A percentile compares a stretch with the other conserved stretches of the same genome.
These are phyloP conservation scores for Incumbomyces delicatus DNA, from an alignment of 2,329 filamentous ascomycete species.

Conservation along the genomic window DNA sequence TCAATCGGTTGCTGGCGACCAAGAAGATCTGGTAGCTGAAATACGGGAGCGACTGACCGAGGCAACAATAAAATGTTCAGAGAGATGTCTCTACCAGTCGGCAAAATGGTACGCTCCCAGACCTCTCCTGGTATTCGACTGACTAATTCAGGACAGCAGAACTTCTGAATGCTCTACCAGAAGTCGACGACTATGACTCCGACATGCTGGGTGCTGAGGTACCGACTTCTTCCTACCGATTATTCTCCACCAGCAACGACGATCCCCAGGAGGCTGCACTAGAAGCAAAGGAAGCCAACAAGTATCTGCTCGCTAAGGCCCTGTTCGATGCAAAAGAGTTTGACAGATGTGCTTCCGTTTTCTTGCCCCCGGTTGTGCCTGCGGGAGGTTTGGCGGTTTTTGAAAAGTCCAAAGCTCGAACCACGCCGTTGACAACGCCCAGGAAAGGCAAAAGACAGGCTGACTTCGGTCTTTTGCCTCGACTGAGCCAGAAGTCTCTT, in stretches of 20 bases:
- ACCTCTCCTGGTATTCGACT: constrained; percentile 9
- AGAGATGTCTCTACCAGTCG: constrained; percentile 89
- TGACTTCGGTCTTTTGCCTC: constrained; percentile 33
- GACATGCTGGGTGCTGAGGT: constrained; percentile 46
- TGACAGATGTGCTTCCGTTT: constrained; percentile 83
- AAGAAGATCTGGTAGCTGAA: constrained; percentile 17
- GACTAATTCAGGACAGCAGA: constrained; percentile 68
- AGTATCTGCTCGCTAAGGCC: constrained; percentile 82
- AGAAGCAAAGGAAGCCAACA: constrained; percentile 69
- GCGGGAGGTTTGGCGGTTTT: constrained; percentile 51
- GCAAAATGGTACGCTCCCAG: constrained; percentile 68
- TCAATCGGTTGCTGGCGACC: constrained; percentile 3
- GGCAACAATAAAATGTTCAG: constrained; percentile 81
- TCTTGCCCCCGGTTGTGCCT: constrained; percentile 71
- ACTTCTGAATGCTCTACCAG: constrained; percentile 67
- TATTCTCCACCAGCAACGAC: constrained; percentile 42
- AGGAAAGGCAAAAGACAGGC: constrained; percentile 54
- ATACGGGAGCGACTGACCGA: constrained; percentile 18
- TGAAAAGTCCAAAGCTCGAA: constrained; percentile 27
- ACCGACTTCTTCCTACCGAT: constrained; percentile 41
- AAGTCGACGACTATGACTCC: constrained; percentile 48
- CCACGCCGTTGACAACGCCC: constrained; percentile 31
- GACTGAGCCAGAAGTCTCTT: constrained; percentile 77
- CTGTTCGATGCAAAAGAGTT: constrained; percentile 94
- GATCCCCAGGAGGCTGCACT: constrained; percentile 65